Evolutionary conservation across 139 green algal genomes (phyloP), one percentile per base, ranked within the genome.

Genomic region (Dunaliella sp.): DNA sequence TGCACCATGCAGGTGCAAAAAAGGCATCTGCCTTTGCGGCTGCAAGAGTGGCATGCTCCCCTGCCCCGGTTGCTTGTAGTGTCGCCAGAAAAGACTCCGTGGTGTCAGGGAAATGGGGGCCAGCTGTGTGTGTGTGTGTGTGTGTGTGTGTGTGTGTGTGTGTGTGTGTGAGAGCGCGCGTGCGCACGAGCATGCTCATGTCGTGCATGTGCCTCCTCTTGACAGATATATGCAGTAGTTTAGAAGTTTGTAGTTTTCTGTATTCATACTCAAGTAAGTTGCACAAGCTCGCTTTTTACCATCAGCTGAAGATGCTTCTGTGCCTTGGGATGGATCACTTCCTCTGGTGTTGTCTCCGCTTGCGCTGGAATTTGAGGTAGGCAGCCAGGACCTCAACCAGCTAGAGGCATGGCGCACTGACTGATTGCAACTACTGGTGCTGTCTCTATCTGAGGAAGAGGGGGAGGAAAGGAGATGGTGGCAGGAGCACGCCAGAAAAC

Each of bases 21-120:
- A 74, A 83, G 24, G 79, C 34, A 36, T 83, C 79, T 36, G 32
- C 48, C n/a, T 83, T 83, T 1, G 79, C 79, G 34, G 79, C 79
- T 24, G 48, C 79, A 36, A 83, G 65, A 3, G 34, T 3, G 25
- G 79, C 79, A 65, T 30, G 36, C 31, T 83, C 79, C 24, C 36
- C 79, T 30, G 79, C 79, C 1, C 33, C 24, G 32, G 31, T 33
- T 33, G 79, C 79, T 72, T 83, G 79, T 2, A 58, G 35, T n/a
- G 72, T 65, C 7, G 79, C 76, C n/a, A 81, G 22, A 12, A 81
- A 30, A 16, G 76, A 30, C 34, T 81, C 76, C 30, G 76, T 2
- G 30, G 76, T 81, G n/a, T 81, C 76, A 22, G 76, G 76, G 28
- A 81, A 34, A 24, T 33, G 74, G 31, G 12, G 7, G 74, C n/a